Base-by-base conservation (phyloP, 2,329 filamentous ascomycete species). In the Fusarium albosuccineum region DNA sequence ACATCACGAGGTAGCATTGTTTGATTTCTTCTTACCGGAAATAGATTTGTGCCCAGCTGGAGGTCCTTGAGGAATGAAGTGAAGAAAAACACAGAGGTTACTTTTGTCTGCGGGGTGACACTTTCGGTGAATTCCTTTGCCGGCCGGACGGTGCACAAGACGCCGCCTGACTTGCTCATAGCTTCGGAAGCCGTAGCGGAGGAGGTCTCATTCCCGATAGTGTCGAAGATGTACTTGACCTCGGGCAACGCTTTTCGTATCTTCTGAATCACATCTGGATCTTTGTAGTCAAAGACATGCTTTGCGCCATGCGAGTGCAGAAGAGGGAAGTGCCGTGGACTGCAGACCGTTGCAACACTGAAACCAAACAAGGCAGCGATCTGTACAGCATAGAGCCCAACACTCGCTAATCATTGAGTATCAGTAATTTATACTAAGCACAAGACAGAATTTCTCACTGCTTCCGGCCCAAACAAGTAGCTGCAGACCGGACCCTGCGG, bases 381-480 rank as follows among this genome's bases (percentile, higher is more conserved):
- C 40, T 80, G 78, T 8, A 79, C 74, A 1, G 77, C 73, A 34
- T 77, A 80, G 2, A 74, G 62, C 1, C 78, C 78, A 1, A 80
- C 77, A 44, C 75, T 79, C 13, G 76, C 77, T 79, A 14, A 39
- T 17, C 10, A 7, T 11, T 22, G 14, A 30, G 9, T 3, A 26
- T 46, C 37, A 29, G n/a, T n/a, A n/a, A n/a, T n/a, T n/a, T n/a
- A n/a, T n/a, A n/a, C n/a, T n/a, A n/a, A n/a, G n/a, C n/a, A n/a
- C n/a, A n/a, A 22, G 3, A 22, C 22, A 22, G 3, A 17, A 68
- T 30, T 17, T 3, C 71, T 68, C 74, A 75, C 79, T 80, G 39
- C 80, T 81, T 37, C 79, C 80, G 16, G 77, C 80, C 77, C 79
- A 82, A 14, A 82, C 73, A 4, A 83, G 71, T 4, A 83, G 67